Base-by-base conservation (phyloP, 331 rosid species). In the Telfairia occidentalis region DNA sequence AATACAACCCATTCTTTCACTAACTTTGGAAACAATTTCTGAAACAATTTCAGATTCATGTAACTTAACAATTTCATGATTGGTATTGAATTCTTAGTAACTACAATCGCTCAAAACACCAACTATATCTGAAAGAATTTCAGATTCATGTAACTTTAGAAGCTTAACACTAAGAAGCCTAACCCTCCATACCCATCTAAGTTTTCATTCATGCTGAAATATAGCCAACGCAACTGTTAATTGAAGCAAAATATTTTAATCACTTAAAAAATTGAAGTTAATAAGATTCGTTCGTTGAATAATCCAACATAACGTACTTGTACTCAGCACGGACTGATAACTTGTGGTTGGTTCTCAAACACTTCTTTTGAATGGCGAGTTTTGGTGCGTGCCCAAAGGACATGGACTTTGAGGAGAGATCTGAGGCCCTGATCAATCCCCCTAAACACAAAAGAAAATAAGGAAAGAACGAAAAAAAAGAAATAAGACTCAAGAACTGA, bases 301-400 rank as follows among this genome's bases (percentile, higher is more conserved):
- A 59, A 48, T 24, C 64, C 73, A 52, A 76, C 37, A 19, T 49
- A 37, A 46, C 81, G 24, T 80, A 93, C 97, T 86, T 66, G 78
- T 87, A 85, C 52, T 93, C 96, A 0, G 97, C 92, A 60, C 86
- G 83, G 80, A 90, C 80, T 0, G 85, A 66, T 78, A 86, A 76
- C 77, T 64, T 73, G 77, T 84, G 89, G 58, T 69, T 86, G 75
- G 76, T 78, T 46, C 70, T 82, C 58, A 70, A 81, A n/a, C 85
- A 77, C 81, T 87, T 88, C 78, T 76, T 87, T 74, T 52, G 87
- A 70, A 87, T 59, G 23, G 64, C 35, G 30, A 90, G 84, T 69
- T 80, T 86, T 77, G 96, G 78, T 10, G 89, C 76, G 81, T 84
- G 76, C 32, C 82, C 80, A 78, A 78, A 73, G 7, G 90, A 77